These are phyloP conservation scores for Wickerhamiella occidentalis DNA, from an alignment of 805 yeast species.

Conservation along the genomic window DNA sequence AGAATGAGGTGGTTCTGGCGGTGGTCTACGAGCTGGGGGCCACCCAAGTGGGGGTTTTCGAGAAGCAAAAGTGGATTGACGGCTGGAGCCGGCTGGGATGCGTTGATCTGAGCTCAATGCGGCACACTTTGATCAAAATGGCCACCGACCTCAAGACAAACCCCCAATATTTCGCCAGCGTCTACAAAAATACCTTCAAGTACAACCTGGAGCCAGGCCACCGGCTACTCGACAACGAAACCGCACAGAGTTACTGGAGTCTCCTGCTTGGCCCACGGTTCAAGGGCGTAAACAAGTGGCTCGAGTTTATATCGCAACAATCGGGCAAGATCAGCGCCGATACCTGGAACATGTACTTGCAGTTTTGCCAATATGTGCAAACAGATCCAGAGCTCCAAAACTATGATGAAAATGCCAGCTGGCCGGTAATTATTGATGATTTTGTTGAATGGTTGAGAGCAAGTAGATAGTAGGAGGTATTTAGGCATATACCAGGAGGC, in stretches of 20 bases:
- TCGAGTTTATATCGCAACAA: constrained; percentile 30
- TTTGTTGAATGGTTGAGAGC: constrained; percentile 42
- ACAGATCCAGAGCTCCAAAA: constrained; percentile 40
- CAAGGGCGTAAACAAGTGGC: constrained; percentile 35
- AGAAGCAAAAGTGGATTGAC: constrained; percentile 36
- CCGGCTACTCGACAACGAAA: constrained; percentile 43
- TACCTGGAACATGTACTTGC: constrained; percentile 73
- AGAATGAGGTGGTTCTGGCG: constrained; percentile 58
- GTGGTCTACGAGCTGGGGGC: constrained; percentile 58
- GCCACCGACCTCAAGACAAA: constrained; percentile 29
- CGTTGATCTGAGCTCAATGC: constrained; percentile 38
- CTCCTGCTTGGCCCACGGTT: constrained; percentile 41
- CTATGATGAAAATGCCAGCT: constrained; percentile 73
- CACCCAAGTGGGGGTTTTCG: constrained; percentile 54
- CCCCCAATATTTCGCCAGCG: constrained; percentile 36
- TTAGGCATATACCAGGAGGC: too few species aligned
- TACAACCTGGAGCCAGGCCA: constrained; percentile 49
- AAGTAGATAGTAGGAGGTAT: not conserved
- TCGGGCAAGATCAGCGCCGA: constrained; percentile 48
- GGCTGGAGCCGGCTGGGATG: constrained; percentile 42
- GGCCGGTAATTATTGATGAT: constrained; percentile 86
- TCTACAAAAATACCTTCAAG: constrained; percentile 62
- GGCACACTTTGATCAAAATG: constrained; percentile 27
- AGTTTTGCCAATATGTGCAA: constrained; percentile 41
- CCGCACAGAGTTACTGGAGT: constrained; percentile 68